Percentiles rank a stretch among this genome's conserved stretches.
Conservation (phyloP, 225 moss, liverwort and hornwort genomes). For the Rhytidiadelphus loreus region DNA sequence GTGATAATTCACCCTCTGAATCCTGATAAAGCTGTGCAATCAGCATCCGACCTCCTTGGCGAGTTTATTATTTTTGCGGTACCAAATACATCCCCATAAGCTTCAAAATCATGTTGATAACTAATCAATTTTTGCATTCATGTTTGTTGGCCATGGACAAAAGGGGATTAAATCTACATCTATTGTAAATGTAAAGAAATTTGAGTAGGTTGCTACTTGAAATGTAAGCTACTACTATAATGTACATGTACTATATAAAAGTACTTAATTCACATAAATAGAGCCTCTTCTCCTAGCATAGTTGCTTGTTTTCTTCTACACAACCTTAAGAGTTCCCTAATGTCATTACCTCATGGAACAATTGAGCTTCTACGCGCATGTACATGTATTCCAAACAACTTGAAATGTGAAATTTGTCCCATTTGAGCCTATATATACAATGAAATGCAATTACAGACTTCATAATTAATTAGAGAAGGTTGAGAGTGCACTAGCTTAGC, state of each 20-base stretch:
- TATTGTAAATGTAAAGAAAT: too few species aligned
- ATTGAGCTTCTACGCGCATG: not conserved
- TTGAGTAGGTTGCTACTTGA: not conserved
- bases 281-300: too few species aligned
- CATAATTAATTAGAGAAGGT: not conserved
- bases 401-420: not conserved
- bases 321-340: not conserved
- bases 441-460: not conserved
- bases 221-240: not conserved
- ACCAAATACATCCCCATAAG: not conserved
- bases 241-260: too few species aligned
- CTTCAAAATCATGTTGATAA: not conserved
- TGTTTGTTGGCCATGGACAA: not conserved
- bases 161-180: not conserved
- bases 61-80: conserved; percentile 33
- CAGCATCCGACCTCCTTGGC: conserved; percentile 27
- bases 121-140: not conserved
- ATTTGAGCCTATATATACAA: not conserved
- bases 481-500: not conserved
- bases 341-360: not conserved
- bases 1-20: conserved; percentile 34
- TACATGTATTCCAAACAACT: too few species aligned
- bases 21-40: conserved; percentile 35
- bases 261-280: not conserved
- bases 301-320: not conserved